phyloP scores from a whole-genome alignment of 1,139 yeast genomes.

The Diutina scorzettiae region DNA sequence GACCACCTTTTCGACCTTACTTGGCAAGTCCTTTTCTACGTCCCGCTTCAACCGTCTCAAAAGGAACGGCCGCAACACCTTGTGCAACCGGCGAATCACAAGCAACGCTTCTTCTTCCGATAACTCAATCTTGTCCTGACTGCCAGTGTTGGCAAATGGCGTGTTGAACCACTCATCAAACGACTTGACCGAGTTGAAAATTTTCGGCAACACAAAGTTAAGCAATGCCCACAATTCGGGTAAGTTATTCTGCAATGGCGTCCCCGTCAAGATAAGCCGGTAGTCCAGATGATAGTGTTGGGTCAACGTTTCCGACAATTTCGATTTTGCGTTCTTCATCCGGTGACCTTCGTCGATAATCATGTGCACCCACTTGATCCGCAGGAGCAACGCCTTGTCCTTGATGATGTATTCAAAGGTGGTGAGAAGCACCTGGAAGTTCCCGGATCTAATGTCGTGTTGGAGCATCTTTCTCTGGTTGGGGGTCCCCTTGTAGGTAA shows the following conservation, averaged over 20 bases:
- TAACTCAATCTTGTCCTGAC: conserved; percentile 66
- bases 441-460: conserved; percentile 47
- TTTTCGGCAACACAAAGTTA: conserved; percentile 68
- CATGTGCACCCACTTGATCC: conserved; percentile 74
- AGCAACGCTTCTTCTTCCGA: conserved; percentile 90
- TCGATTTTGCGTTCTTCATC: conserved; percentile 72
- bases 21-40: conserved; percentile 93
- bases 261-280: conserved; percentile 74
- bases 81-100: conserved; percentile 90
- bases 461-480: conserved; percentile 55
- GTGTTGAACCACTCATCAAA: conserved; percentile 85
- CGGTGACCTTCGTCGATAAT: conserved; percentile 86
- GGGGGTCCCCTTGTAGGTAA: conserved; percentile 69
- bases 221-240: conserved; percentile 81
- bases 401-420: conserved; percentile 72
- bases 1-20: conserved; percentile 87
- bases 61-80: conserved; percentile 88
- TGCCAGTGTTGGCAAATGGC: conserved; percentile 74
- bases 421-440: conserved; percentile 66
- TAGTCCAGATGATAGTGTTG: conserved; percentile 62
- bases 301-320: conserved; percentile 61
- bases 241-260: conserved; percentile 74
- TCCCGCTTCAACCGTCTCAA: conserved; percentile 92
- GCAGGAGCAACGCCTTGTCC: conserved; percentile 56
- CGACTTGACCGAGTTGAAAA: conserved; percentile 75